These are phyloP conservation scores for Oryza brachyantha DNA, from an alignment of 176 grass and related monocot genomes.

Conservation along the genomic window DNA sequence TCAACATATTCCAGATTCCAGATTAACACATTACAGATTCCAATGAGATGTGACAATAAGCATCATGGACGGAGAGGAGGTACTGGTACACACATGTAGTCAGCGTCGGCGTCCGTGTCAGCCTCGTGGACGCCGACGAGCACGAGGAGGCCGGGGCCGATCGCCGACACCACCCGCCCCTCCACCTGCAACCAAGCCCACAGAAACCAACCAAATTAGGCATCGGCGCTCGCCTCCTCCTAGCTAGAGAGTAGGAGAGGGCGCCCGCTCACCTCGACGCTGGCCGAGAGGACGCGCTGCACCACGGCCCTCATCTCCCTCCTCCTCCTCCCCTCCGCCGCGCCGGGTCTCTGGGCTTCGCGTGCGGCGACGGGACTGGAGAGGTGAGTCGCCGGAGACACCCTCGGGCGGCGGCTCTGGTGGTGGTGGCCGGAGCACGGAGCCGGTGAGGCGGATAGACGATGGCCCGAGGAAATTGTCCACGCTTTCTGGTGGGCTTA, in stretches of 20 bases:
- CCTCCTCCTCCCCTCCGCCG: background rate
- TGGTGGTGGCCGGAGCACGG: background rate
- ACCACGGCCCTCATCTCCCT: slow-evolving; percentile 79
- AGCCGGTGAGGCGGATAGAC: background rate
- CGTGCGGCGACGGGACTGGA: background rate
- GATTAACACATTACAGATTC: slow-evolving; percentile 6
- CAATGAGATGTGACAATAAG: background rate
- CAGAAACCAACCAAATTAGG: slow-evolving; percentile 6
- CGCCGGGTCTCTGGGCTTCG: background rate
- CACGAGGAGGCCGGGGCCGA: slow-evolving; percentile 81
- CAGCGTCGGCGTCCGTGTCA: slow-evolving; percentile 65
- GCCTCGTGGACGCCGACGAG: slow-evolving; percentile 85
- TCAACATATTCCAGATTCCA: background rate
- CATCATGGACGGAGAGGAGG: background rate
- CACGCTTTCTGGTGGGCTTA: background rate
- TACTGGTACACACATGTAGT: slow-evolving; percentile 58
- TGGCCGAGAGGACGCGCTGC: slow-evolving; percentile 90
- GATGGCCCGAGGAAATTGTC: background rate
- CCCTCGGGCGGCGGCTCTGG: background rate
- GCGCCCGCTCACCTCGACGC: slow-evolving; percentile 62
- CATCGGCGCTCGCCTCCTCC: background rate
- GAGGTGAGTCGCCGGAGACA: slow-evolving; percentile 17
- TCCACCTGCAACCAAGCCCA: slow-evolving; percentile 59
- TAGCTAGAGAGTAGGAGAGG: background rate
- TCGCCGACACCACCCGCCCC: slow-evolving; percentile 76